These are phyloP conservation scores for Heracleum sosnowskyi DNA, from an alignment of 129 eudicot species.

Conservation along the genomic window DNA sequence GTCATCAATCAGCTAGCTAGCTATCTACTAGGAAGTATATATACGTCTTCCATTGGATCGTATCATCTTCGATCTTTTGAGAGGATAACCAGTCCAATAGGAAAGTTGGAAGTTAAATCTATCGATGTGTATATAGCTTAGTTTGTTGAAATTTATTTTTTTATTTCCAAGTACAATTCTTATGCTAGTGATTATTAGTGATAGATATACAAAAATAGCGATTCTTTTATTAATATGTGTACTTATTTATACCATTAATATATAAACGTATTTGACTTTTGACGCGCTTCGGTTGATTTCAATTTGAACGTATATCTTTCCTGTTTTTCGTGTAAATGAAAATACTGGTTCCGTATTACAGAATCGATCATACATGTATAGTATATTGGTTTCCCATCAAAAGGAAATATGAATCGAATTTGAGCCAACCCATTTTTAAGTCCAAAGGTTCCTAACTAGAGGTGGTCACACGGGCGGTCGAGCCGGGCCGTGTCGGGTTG, in stretches of 20 bases:
- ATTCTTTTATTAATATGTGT: not conserved
- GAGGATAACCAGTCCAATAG: not conserved
- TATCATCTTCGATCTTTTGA: not conserved
- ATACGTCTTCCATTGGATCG: not conserved
- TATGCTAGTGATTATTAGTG: not conserved
- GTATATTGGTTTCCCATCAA: too few relatives aligned
- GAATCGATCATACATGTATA: not conserved
- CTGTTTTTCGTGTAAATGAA: too few relatives aligned
- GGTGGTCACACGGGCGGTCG: too few relatives aligned
- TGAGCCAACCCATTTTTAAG: too few relatives aligned
- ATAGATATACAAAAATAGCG: too few relatives aligned
- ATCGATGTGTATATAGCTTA: not conserved
- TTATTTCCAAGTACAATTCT: not conserved
- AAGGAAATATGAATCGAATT: too few relatives aligned
- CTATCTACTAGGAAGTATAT: not conserved
- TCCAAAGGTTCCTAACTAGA: too few relatives aligned
- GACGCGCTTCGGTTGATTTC: too few relatives aligned
- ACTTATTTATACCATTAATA: not conserved
- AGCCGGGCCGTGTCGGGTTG: too few relatives aligned
- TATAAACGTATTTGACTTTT: too few relatives aligned
- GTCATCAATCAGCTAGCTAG: conserved; percentile 1
- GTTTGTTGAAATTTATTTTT: not conserved
- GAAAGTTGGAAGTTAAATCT: not conserved
- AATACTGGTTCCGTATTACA: too few relatives aligned
- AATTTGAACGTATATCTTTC: too few relatives aligned